Conservation (phyloP, 169 alveolate genomes). For the Toxoplasma gondii region DNA sequence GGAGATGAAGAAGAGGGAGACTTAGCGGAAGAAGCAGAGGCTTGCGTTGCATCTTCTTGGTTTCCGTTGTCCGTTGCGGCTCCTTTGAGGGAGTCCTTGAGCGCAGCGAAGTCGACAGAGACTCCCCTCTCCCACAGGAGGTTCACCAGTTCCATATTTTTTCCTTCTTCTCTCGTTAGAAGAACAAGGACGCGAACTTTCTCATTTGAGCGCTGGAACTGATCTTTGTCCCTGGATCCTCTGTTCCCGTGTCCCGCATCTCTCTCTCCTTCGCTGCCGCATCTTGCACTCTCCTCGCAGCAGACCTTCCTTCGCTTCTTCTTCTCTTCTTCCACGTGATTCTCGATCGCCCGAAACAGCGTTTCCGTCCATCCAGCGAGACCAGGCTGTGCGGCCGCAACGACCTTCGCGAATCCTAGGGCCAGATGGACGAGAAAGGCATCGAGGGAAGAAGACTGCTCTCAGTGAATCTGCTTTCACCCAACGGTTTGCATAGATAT, state of each 20-base stretch:
- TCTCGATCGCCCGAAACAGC: neutral
- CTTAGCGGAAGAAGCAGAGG: no score
- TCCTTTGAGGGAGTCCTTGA: neutral
- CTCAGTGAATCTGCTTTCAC: neutral
- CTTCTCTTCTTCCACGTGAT: neutral
- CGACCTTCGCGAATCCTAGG: conserved; percentile 27
- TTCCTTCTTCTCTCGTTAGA: conserved; percentile 4
- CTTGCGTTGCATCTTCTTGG: no score
- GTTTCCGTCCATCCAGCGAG: neutral
- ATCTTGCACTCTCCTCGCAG: neutral
- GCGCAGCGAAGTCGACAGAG: no score
- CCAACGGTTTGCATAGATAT: neutral
- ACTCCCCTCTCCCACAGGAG: neutral
- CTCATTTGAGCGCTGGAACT: no score
- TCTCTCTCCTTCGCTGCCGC: neutral
- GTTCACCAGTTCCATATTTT: neutral
- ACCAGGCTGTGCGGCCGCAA: neutral
- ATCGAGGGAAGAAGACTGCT: neutral
- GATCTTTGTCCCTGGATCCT: neutral
- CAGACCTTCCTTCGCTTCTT: neutral
- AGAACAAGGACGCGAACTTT: neutral
- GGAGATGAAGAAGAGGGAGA: no score
- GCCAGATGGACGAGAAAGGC: neutral
- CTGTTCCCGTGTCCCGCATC: neutral
- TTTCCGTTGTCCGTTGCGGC: neutral